Conservation (phyloP, 352 stramenopile species). For the Aphanomyces cochlioides region DNA sequence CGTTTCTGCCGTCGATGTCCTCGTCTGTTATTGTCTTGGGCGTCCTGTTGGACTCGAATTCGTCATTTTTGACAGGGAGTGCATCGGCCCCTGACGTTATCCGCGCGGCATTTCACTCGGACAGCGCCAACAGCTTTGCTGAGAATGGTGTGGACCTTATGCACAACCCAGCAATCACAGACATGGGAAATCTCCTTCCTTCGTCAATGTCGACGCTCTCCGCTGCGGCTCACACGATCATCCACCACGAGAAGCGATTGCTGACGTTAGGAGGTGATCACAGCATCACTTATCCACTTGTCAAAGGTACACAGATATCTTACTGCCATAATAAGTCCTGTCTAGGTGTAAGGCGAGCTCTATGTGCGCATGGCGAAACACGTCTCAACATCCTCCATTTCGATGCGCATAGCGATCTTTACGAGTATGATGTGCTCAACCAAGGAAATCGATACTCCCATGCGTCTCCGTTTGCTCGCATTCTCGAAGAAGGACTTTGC, state of each 20-base stretch:
- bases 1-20: constrained; percentile 7
- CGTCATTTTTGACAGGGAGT: constrained; percentile 5
- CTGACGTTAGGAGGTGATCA: constrained; percentile 32
- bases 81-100: constrained; percentile 10
- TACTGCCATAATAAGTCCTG: background rate
- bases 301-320: constrained; percentile 20
- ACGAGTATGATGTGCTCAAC: constrained; percentile 24
- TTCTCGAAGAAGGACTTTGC: constrained; percentile 28
- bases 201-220: background rate
- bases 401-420: constrained; percentile 32
- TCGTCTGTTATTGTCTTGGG: constrained; percentile 1
- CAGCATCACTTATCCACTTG: constrained; percentile 28
- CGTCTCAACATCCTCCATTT: constrained; percentile 34
- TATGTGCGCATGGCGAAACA: background rate
- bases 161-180: background rate
- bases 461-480: constrained; percentile 31
- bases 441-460: constrained; percentile 28
- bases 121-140: constrained; percentile 12
- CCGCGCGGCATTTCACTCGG: constrained; percentile 12
- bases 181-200: constrained; percentile 7
- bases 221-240: constrained; percentile 1
- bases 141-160: constrained; percentile 9
- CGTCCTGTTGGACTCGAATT: constrained; percentile 12
- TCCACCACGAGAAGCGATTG: background rate
- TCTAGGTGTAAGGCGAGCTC: background rate